Percentiles rank a stretch among this genome's conserved stretches.
phyloP scores from a whole-genome alignment of 2,329 filamentous ascomycete genomes.

The Aspergillus japonicus region DNA sequence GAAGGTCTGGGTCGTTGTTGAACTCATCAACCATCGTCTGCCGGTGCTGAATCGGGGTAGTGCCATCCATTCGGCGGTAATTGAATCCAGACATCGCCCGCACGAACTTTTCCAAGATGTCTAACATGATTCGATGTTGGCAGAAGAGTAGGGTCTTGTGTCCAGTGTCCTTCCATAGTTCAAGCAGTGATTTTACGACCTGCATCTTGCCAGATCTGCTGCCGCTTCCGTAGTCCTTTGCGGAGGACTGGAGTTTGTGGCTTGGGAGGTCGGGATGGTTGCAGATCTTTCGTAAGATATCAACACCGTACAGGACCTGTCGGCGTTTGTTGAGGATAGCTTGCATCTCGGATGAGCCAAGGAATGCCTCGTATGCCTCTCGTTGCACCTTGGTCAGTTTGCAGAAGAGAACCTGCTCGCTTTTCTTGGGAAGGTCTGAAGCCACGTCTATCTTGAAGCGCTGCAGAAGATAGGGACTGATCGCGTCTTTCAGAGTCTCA shows the following conservation, averaged over 20 bases:
- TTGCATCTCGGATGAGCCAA: conserved; percentile 80
- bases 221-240: conserved; percentile 70
- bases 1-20: conserved; percentile 74
- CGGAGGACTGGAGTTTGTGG: conserved; percentile 58
- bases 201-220: conserved; percentile 93
- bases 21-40: conserved; percentile 90
- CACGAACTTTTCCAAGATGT: conserved; percentile 85
- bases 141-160: conserved; percentile 93
- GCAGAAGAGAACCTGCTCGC: conserved; percentile 93
- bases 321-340: conserved; percentile 72
- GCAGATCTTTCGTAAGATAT: conserved; percentile 91
- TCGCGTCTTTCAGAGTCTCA: conserved; percentile 87
- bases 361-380: conserved; percentile 75
- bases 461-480: conserved; percentile 89
- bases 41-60: conserved; percentile 82
- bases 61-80: conserved; percentile 89
- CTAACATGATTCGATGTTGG: conserved; percentile 91
- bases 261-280: conserved; percentile 91
- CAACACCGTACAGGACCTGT: conserved; percentile 84
- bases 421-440: conserved; percentile 90
- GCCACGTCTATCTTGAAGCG: conserved; percentile 92
- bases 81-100: conserved; percentile 65
- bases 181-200: conserved; percentile 81
- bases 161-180: conserved; percentile 86
- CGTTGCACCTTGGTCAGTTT: conserved; percentile 80